phyloP scores from a whole-genome alignment of 768 basidiomycete genomes.

The Mycena pura region DNA sequence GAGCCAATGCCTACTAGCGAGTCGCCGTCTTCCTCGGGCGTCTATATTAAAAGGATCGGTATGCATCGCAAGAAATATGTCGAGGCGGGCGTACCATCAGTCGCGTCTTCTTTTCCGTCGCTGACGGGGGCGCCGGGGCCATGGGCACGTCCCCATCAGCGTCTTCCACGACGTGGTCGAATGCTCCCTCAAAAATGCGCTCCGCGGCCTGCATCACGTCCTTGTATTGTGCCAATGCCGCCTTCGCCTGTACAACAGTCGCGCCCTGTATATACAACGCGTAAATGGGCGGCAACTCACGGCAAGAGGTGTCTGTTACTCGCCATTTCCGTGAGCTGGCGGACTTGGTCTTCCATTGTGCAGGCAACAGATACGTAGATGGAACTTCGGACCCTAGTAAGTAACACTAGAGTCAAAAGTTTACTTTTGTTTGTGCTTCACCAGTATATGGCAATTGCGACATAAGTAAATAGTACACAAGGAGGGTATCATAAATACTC shows the following conservation, averaged over 20 bases:
- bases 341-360: conserved; percentile 56
- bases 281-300: conserved; percentile 1
- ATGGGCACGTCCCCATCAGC: conserved; percentile 62
- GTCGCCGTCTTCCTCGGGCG: conserved; percentile 64
- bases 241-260: conserved; percentile 78
- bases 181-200: conserved; percentile 83
- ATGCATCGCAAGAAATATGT: neutral
- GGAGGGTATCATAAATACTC: conserved; percentile 23
- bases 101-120: conserved; percentile 19
- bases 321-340: conserved; percentile 72
- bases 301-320: neutral
- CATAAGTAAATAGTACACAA: neutral
- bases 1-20: conserved; percentile 58
- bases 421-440: neutral
- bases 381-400: neutral
- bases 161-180: conserved; percentile 74
- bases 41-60: conserved; percentile 44
- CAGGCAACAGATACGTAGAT: conserved; percentile 15
- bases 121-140: conserved; percentile 31
- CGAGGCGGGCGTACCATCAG: conserved; percentile 10
- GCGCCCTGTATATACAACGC: conserved; percentile 68
- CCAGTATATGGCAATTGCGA: conserved; percentile 13
- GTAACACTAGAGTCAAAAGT: neutral
- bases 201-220: conserved; percentile 96
- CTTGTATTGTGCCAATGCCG: conserved; percentile 79